phyloP scores from a whole-genome alignment of 176 grass and related monocot genomes.

The Poa pratensis region DNA sequence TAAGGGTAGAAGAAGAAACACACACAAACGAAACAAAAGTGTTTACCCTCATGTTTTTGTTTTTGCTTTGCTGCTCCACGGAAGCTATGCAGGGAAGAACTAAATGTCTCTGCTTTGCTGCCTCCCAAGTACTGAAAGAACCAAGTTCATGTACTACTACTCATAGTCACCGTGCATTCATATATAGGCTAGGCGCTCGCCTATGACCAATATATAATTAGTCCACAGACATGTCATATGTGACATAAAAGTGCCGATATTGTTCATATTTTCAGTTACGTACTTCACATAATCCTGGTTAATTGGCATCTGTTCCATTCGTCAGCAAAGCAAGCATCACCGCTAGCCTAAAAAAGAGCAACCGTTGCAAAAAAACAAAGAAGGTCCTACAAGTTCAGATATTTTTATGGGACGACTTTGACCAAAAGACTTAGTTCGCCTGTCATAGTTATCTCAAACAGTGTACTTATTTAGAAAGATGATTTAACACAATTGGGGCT shows the following conservation, averaged over 20 bases:
- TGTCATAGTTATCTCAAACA: neutral
- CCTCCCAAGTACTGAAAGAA: neutral
- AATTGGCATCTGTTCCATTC: neutral
- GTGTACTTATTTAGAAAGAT: neutral
- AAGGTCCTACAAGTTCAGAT: neutral
- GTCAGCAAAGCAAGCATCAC: neutral
- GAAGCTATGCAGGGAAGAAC: neutral
- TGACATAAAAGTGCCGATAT: neutral
- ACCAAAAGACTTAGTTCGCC: neutral
- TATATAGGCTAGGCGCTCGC: neutral
- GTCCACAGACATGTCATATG: neutral
- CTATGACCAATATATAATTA: neutral
- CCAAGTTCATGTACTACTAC: slow-evolving; percentile 12
- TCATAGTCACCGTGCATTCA: neutral
- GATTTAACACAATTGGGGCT: neutral
- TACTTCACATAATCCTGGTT: neutral
- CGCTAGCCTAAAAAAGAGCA: neutral
- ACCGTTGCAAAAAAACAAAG: neutral
- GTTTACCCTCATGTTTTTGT: slow-evolving; percentile 56
- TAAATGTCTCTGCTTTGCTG: neutral
- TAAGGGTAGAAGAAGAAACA: neutral
- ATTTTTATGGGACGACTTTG: slow-evolving; percentile 18
- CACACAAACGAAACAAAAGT: neutral
- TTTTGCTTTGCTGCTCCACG: neutral
- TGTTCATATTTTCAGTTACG: neutral